Base-by-base conservation (phyloP, 345 rosid species). In the Linum trigynum region DNA sequence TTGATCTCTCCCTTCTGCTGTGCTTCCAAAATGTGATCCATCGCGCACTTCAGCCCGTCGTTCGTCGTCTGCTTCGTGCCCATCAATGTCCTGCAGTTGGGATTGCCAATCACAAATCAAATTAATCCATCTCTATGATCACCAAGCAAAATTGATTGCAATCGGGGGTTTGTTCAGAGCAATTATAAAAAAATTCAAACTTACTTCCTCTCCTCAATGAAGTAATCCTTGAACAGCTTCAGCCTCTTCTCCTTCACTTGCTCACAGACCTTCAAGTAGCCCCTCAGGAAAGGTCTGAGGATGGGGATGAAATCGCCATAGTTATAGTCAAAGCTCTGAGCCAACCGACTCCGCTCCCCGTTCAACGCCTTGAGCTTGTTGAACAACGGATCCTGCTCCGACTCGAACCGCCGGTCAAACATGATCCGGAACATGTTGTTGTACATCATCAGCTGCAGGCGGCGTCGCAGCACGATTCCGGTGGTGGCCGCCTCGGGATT, bases 271-370 rank as follows among this genome's bases (percentile, higher is more conserved):
- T 87, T 95, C 83, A 95, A 77, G 38, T 95, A 95, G 0, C 99
- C 96, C 77, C 94, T 83, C 61, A 95, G 78, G 75, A 95, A 84
- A 0, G 99, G 99, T 62, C 99, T 85, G 64, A 95, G 74, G 67
- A 95, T 82, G 39, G 99, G 99, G 59, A 95, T 95, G 59, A 95
- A 95, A 72, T 95, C 99, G 0, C 97, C 99, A 57, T 91, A 95
- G 61, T 95, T 95, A 17, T 91, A 91, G 2, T 94, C 97, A 23
- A 94, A 94, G 82, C 99, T 94, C 88, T 94, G 99, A 1, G 95
- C 92, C 72, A 94, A 71, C 7, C 99, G 68, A 57, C 96, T 86
- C 63, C 99, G 83, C 78, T 94, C 99, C 0, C 99, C 99, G 23
- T 94, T 94, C 84, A 94, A 83, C 11, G 96, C 97, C 82, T 82